Evolutionary conservation across 2,329 filamentous ascomycete species (phyloP), one percentile per base, ranked within the genome.

Genomic region (Cercospora zeae-maydis): DNA sequence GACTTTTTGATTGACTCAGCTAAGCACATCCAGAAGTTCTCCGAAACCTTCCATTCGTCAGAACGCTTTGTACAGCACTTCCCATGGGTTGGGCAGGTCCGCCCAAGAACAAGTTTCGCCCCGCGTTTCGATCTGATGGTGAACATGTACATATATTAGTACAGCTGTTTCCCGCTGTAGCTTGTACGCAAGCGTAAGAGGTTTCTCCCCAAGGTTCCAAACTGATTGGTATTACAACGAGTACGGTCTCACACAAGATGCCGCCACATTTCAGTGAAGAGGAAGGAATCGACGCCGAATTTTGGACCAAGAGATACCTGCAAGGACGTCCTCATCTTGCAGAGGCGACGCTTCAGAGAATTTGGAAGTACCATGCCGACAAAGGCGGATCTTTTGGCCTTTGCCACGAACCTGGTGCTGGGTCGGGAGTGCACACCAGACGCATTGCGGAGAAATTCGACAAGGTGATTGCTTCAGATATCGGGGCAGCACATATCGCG

Each of bases 401-500:
- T n/a, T 31, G 52, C 36, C 59, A 61, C 59, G 59, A 61, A 21
- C 51, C 59, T 16, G 59, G 59, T 16, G 59, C 52, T 9, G 59
- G 59, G 19, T 34, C 51, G 1, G 59, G 59, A 2, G 37, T 55
- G 34, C 59, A 61, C 27, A 55, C 59, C 13, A 24, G 36, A 13
- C 59, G 59, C 19, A 34, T 61, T 16, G 59, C 59, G 16, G 21
- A 31, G 27, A 56, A 34, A 24, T 61, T 61, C 16, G 11, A 51
- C 11, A 34, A 31, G 4, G 45, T 61, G 14, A 49, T 61, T 8
- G 59, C 53, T 52, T 55, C 51, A 24, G 59, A 61, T 19, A 33
- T 61, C 0, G 33, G 37, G n/a, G 24, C 59, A 47, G 19, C 42
- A 47, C 51, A 61, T 56, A 9, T 33, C 5, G 14, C 13, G 39